Conservation (phyloP, 176 grass and related monocot species). For the Puccinellia tenuiflora region DNA sequence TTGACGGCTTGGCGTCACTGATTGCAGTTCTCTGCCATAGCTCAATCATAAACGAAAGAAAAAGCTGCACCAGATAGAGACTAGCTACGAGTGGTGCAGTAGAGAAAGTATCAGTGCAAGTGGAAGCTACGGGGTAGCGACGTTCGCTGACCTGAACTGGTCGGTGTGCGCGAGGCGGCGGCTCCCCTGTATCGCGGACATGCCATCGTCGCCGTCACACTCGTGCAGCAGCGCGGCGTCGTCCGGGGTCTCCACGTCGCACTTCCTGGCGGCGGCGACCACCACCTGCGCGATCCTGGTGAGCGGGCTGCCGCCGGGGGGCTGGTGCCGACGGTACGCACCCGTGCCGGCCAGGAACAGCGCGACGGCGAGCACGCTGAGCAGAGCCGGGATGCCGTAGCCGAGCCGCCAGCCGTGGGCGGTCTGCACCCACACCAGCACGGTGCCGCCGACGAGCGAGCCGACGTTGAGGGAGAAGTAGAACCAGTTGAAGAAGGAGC, state of each 20-base stretch:
- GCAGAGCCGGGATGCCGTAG: constrained; percentile 32
- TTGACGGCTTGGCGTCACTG: too few species aligned
- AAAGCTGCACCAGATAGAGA: too few species aligned
- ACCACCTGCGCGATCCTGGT: constrained; percentile 53
- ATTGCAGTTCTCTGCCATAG: too few species aligned
- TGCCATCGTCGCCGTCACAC: constrained; percentile 22
- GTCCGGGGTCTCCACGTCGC: background rate
- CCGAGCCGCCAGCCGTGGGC: constrained; percentile 38
- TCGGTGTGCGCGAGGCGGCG: constrained; percentile 48
- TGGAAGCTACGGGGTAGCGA: background rate
- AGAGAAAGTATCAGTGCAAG: background rate
- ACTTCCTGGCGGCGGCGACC: constrained; percentile 31
- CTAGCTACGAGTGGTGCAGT: background rate
- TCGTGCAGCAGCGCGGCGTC: constrained; percentile 34
- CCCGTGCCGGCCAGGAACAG: constrained; percentile 20
- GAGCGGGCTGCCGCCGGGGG: constrained; percentile 33
- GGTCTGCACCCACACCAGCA: constrained; percentile 56
- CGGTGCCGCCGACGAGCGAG: constrained; percentile 34
- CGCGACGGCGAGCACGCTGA: constrained; percentile 14
- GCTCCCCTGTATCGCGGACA: constrained; percentile 53
- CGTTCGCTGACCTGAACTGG: constrained; percentile 33
- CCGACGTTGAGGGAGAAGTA: constrained; percentile 43
- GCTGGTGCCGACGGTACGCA: constrained; percentile 24
- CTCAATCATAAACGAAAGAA: too few species aligned
- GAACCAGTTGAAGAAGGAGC: constrained; percentile 72